Conservation (phyloP, 1,139 yeast species). For the Nakaseomyces glabratus region DNA sequence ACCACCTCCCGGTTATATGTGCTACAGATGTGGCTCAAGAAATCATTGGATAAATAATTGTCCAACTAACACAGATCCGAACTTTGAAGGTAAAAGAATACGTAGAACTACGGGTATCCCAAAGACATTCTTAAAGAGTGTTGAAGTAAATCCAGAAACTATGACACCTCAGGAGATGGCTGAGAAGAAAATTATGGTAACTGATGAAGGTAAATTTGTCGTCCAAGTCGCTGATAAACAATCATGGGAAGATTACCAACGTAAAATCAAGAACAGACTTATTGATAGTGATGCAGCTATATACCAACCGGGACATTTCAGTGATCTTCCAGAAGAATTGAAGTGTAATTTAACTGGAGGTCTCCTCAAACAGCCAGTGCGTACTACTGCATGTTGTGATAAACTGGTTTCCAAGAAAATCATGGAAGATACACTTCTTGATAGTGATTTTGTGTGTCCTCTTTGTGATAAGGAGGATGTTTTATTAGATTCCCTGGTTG, state of each 20-base stretch:
- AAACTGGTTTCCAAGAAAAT: constrained; percentile 47
- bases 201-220: constrained; percentile 92
- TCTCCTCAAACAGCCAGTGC: constrained; percentile 64
- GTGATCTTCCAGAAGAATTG: constrained; percentile 36
- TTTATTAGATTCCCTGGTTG: constrained; percentile 59
- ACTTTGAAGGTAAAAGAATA: constrained; percentile 84
- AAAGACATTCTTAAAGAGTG: constrained; percentile 76
- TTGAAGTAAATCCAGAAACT: constrained; percentile 50
- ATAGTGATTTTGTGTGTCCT: constrained; percentile 85
- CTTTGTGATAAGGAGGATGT: constrained; percentile 69
- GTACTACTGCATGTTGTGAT: constrained; percentile 69
- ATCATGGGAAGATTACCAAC: constrained; percentile 84
- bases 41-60: constrained; percentile 96
- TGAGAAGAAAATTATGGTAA: constrained; percentile 73
- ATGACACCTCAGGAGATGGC: constrained; percentile 51
- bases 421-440: constrained; percentile 69
- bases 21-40: constrained; percentile 93
- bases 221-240: constrained; percentile 88
- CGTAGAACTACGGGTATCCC: constrained; percentile 97
- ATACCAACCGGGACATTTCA: constrained; percentile 26
- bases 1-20: constrained; percentile 93
- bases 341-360: constrained; percentile 53
- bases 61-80: constrained; percentile 89
- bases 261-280: constrained; percentile 48
- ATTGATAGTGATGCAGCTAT: constrained; percentile 39